phyloP scores from a whole-genome alignment of 352 stramenopile species.

The Phytophthora syringae region DNA sequence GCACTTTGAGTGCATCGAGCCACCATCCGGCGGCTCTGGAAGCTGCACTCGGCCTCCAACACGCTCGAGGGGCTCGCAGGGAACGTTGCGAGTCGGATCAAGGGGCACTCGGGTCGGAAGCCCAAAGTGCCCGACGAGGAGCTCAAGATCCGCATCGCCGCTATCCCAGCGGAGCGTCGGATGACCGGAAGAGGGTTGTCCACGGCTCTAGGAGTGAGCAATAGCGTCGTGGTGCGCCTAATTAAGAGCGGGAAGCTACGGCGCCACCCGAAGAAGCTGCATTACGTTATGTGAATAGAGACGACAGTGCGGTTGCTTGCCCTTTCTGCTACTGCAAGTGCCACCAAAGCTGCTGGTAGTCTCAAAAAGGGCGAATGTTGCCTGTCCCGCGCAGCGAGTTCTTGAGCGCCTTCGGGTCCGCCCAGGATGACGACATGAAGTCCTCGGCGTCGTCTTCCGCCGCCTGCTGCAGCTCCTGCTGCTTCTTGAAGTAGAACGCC shows the following conservation, averaged over 20 bases:
- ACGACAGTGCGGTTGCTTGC: background rate
- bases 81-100: conserved; percentile 42
- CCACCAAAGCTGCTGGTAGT: too few species aligned
- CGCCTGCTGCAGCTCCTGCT: conserved; percentile 87
- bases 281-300: conserved; percentile 42
- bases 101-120: conserved; percentile 40
- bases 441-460: conserved; percentile 94
- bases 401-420: conserved; percentile 94
- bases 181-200: conserved; percentile 43
- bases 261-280: conserved; percentile 45
- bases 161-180: conserved; percentile 33
- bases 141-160: conserved; percentile 37
- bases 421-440: conserved; percentile 95
- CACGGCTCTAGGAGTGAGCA: conserved; percentile 38
- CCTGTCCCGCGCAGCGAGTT: conserved; percentile 91
- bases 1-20: conserved; percentile 41
- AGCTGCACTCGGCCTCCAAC: conserved; percentile 31
- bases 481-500: conserved; percentile 94
- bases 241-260: conserved; percentile 43
- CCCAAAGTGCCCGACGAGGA: conserved; percentile 44
- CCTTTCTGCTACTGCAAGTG: background rate
- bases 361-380: conserved; percentile 82
- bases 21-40: conserved; percentile 42
- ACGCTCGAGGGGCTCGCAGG: conserved; percentile 25
- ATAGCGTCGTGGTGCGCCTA: conserved; percentile 42